Conservation (phyloP, 2,329 filamentous ascomycete genomes). For the Neurospora crassa region DNA sequence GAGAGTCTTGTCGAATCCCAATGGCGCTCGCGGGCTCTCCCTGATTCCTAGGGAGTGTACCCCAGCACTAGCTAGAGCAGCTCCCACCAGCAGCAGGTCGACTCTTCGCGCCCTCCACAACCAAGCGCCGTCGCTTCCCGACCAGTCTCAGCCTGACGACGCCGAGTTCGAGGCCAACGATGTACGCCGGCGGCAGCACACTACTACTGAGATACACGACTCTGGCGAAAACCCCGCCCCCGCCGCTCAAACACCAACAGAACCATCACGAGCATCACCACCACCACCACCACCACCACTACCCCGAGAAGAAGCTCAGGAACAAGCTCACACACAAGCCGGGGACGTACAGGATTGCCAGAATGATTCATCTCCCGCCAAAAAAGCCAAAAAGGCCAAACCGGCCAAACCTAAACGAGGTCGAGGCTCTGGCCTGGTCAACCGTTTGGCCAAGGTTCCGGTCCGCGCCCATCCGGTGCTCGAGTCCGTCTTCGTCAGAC, state of each 20-base stretch:
- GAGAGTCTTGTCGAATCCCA: conserved; percentile 30
- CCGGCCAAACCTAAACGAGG: background rate
- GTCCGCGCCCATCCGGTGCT: conserved; percentile 11
- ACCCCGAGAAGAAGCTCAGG: background rate
- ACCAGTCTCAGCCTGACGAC: background rate
- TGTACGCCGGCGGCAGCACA: background rate
- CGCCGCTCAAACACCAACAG: background rate
- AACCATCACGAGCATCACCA: background rate
- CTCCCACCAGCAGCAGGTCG: background rate
- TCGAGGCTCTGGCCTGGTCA: conserved; percentile 9
- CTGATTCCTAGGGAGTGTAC: conserved; percentile 17
- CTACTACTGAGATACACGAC: background rate
- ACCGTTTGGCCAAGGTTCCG: conserved; percentile 16
- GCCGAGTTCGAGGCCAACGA: background rate
- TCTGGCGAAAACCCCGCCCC: background rate
- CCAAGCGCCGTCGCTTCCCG: background rate
- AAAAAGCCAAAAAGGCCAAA: too few relatives aligned
- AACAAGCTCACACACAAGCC: background rate
- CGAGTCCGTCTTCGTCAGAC: conserved; percentile 22
- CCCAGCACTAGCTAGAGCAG: background rate
- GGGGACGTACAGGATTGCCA: background rate
- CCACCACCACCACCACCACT: background rate
- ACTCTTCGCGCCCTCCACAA: background rate
- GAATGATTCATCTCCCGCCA: background rate
- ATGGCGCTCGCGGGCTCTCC: conserved; percentile 17